Base-by-base conservation (phyloP, 768 basidiomycete species). In the Lentinula sp. region DNA sequence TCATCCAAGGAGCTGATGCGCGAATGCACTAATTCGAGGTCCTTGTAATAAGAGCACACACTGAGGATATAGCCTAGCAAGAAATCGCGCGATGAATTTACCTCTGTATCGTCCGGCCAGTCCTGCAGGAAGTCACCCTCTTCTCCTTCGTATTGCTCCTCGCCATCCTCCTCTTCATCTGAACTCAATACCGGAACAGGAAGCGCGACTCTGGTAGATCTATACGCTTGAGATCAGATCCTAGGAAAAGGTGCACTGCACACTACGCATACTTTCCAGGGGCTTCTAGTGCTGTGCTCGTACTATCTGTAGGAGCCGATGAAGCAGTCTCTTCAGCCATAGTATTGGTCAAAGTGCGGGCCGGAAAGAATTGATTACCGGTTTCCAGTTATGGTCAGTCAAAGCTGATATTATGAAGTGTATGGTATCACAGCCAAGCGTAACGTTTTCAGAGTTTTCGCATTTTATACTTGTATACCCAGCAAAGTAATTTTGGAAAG, bases 61-160 rank as follows among this genome's bases (percentile, higher is more conserved):
- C 20, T 12, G 42, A 48, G 58, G 4, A n/a, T 20, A 16, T 28
- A 57, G 32, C n/a, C 15, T 37, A 41, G 20, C 37, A 7, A 6
- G 18, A 55, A 41, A 13, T n/a, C 36, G 52, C 35, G 50, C 13
- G 12, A 59, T 20, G 37, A 33, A n/a, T 43, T 64, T 66, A 92
- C 94, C 72, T 93, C 86, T 1, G 90, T 90, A 39, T 95, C 88
- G 61, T 93, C 91, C 1, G 94, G 92, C 63, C 90, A 87, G 65
- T 87, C 87, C 54, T 78, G 85, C 20, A 96, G 74, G 10, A 89
- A 84, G 69, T 95, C 86, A 2, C 81, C 85, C 52, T 86, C 84
- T 28, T 85, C 78, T 23, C 71, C 82, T 42, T 81, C 85, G 58
- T 76, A 75, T 54, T 73, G 74, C 64, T 79, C 74, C 6, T 71